Base-by-base conservation (phyloP, 1,284 basidiomycete genomes). In the Cryptococcus amylolentus region DNA sequence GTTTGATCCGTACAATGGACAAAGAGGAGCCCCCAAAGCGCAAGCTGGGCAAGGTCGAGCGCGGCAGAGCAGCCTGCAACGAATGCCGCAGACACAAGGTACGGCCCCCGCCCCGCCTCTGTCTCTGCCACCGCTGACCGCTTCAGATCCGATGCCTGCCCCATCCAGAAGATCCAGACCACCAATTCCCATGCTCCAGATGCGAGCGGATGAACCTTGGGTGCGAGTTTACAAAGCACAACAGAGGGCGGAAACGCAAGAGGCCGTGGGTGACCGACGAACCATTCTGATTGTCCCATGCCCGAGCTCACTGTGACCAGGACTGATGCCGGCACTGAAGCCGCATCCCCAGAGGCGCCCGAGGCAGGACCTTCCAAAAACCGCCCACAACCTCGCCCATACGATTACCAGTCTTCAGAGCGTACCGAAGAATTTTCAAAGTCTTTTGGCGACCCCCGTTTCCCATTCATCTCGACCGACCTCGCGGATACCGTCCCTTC, bases 41-140 rank as follows among this genome's bases (percentile, higher is more conserved):
- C 20, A 65, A 66, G 51, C 59, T 66, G 5, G 60, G 61, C 9
- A 61, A 64, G 43, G 68, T 70, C 2, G 66, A 70, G 44, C 52
- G 68, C 37, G 68, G 68, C 9, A 57, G 62, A 9, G 65, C 66
- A 42, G 68, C 68, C 9, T 70, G 68, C 57, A 66, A 64, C 54
- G 68, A 70, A 49, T 70, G 68, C 52, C 54, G 68, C 14, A 48
- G 64, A 35, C 68, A 70, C 56, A 70, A 70, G 62, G 68, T 68
- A 48, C 39, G 49, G 2, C 23, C 23, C 23, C 23, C 23, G 23
- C 23, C 23, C 23, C 23, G 23, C 23, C 23, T 23, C 23, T 23
- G 23, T 23, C 23, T 23, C 23, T 23, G 18, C 40, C 27, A 7
- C 13, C n/a, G 28, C 39, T 31, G 28, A 28, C 28, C 27, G 31